phyloP scores from a whole-genome alignment of 768 basidiomycete genomes.

The Omphalotus guepiniiformis region DNA sequence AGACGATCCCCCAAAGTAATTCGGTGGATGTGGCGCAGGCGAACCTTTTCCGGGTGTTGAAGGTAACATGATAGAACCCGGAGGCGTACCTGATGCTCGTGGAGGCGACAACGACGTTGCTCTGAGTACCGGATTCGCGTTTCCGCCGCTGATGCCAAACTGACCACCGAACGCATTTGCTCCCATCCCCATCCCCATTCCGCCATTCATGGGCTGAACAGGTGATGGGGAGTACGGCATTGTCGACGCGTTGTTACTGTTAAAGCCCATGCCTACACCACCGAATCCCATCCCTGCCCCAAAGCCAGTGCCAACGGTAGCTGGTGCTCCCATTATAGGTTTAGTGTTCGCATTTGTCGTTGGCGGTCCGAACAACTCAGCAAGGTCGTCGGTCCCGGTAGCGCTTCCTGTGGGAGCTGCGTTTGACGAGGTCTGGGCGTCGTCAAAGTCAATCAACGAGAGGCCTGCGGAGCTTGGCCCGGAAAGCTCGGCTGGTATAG shows the following conservation, averaged over 20 bases:
- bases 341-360: neutral
- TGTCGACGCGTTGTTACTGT: neutral
- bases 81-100: constrained; percentile 28
- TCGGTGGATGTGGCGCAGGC: constrained; percentile 19
- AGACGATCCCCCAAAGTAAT: constrained; percentile 24
- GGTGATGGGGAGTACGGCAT: neutral
- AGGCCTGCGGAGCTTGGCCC: constrained; percentile 20
- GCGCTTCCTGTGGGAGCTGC: constrained; percentile 16
- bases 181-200: constrained; percentile 2
- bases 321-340: constrained; percentile 7
- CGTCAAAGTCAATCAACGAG: constrained; percentile 81
- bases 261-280: constrained; percentile 3
- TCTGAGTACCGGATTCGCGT: neutral
- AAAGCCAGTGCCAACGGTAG: neutral
- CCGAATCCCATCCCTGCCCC: constrained; percentile 7
- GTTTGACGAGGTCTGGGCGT: constrained; percentile 25
- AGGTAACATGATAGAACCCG: constrained; percentile 37
- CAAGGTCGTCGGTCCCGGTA: constrained; percentile 51
- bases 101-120: constrained; percentile 19
- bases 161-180: constrained; percentile 6
- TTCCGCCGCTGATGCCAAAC: constrained; percentile 24
- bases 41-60: constrained; percentile 25
- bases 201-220: constrained; percentile 6
- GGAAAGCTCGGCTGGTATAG: constrained; percentile 59
- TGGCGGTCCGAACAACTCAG: constrained; percentile 47